Evolutionary conservation across 176 grass and related monocot species (phyloP).

Genomic region (Oryza coarctata): DNA sequence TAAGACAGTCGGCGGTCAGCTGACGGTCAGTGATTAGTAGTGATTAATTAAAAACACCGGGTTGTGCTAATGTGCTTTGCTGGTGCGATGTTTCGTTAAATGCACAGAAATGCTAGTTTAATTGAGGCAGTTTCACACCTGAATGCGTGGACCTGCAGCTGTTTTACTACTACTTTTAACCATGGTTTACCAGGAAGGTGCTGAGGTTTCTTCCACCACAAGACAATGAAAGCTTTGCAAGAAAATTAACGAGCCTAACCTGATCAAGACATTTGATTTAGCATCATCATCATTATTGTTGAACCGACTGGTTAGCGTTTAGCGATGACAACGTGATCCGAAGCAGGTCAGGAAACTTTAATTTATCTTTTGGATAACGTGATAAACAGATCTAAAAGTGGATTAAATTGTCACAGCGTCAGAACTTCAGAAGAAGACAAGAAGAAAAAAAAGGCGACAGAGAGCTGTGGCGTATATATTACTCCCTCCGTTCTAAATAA

Average conservation of each 20-base stretch:
- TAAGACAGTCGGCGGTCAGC: neutral
- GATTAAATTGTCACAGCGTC: neutral
- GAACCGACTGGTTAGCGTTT: neutral
- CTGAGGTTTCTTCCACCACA: neutral
- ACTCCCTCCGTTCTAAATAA: too few relatives aligned
- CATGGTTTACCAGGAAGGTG: neutral
- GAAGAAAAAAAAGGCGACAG: neutral
- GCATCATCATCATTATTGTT: neutral
- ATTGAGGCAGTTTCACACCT: neutral
- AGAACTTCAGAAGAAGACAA: neutral
- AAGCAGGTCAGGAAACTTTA: neutral
- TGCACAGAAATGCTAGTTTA: conserved; percentile 21
- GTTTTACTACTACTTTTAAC: neutral
- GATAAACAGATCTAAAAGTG: neutral
- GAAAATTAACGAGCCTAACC: neutral
- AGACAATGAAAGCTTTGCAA: neutral
- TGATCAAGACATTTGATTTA: neutral
- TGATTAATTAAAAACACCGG: neutral
- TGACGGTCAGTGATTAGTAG: neutral
- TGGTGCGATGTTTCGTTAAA: neutral
- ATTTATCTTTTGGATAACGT: neutral
- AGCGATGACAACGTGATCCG: neutral
- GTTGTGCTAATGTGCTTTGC: neutral
- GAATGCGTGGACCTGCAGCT: neutral
- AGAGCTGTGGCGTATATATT: neutral